Evolutionary conservation across 192 early-diverging fungal species (phyloP), one percentile per base, ranked within the genome.

Genomic region (Coemansia furcata): DNA sequence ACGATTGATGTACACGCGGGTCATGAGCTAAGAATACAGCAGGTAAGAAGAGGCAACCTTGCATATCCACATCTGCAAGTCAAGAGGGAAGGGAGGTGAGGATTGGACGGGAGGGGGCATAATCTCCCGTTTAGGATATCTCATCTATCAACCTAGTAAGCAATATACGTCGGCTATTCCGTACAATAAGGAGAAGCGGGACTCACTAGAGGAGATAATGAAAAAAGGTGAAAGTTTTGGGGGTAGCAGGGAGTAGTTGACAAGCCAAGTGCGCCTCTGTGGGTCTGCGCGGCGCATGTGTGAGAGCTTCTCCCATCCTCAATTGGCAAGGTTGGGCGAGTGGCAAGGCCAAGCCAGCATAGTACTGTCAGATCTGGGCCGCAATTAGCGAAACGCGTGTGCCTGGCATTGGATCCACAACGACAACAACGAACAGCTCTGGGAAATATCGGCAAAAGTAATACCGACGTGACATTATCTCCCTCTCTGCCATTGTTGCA

Each of bases 381-480:
- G 33, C 32, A 59, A 33, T 33, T 35, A 33, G 17, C n/a, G 32
- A 17, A 32, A 38, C 32, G 58, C 19, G 37, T 32, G 17, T 35
- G 36, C n/a, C 26, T 57, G 32, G 54, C 30, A n/a, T 21, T 23
- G 21, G 36, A 39, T 36, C 58, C 10, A 39, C 37, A 60, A 26
- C n/a, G 58, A 36, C n/a, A 38, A 60, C 35, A 60, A 60, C 21
- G 37, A 60, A 21, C 17, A 6, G 58, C 36, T 60, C 58, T 36
- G 58, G 37, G n/a, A 35, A 21, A 60, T 19, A 17, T 60, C 58
- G 58, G 58, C 58, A 60, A 60, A 38, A 60, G 58, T 60, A 60
- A 60, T 60, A 60, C 58, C 58, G 58, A 60, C 6, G 36, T 60
- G 58, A 11, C 58, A 36, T 60, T 39, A 60, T 60, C 36, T 60